Evolutionary conservation across 1,284 basidiomycete genomes (phyloP).

Genomic region (Microbotryum violaceum): DNA sequence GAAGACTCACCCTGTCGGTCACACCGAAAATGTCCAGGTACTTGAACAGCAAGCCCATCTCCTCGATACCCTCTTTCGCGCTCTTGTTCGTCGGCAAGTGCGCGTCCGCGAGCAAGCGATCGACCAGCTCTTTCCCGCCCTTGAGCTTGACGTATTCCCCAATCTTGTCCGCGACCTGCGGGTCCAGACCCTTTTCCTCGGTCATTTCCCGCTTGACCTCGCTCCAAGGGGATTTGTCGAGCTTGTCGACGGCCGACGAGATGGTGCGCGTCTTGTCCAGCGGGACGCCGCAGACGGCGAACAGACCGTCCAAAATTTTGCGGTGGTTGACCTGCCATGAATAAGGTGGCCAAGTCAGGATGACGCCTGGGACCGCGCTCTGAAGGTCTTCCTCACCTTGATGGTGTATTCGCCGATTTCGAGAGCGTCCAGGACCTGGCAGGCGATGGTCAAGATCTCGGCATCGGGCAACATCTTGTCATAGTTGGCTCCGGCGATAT

Average conservation of each 20-base stretch:
- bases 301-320: constrained; percentile 95
- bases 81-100: constrained; percentile 60
- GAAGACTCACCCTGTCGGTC: constrained; percentile 56
- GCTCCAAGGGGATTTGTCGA: constrained; percentile 92
- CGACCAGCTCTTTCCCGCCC: constrained; percentile 77
- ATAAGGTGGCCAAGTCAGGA: too few relatives aligned
- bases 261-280: constrained; percentile 86
- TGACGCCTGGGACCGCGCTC: too few relatives aligned
- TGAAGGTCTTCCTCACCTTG: constrained; percentile 53
- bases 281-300: constrained; percentile 92
- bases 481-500: constrained; percentile 77
- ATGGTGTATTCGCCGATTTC: constrained; percentile 89
- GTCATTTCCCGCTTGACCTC: constrained; percentile 97
- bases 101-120: constrained; percentile 61
- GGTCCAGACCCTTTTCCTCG: constrained; percentile 82
- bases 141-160: constrained; percentile 94
- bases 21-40: constrained; percentile 77
- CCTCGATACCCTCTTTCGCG: constrained; percentile 77
- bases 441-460: constrained; percentile 76
- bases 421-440: constrained; percentile 70
- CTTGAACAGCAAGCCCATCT: constrained; percentile 81
- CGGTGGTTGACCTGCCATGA: constrained; percentile 74
- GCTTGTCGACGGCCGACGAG: constrained; percentile 94
- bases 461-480: constrained; percentile 97
- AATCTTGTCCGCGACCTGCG: constrained; percentile 82